A percentile compares a stretch with the other conserved stretches of the same genome.
phyloP scores from a whole-genome alignment of 2,329 filamentous ascomycete genomes.

The Aspergillus pseudoviridinutans region DNA sequence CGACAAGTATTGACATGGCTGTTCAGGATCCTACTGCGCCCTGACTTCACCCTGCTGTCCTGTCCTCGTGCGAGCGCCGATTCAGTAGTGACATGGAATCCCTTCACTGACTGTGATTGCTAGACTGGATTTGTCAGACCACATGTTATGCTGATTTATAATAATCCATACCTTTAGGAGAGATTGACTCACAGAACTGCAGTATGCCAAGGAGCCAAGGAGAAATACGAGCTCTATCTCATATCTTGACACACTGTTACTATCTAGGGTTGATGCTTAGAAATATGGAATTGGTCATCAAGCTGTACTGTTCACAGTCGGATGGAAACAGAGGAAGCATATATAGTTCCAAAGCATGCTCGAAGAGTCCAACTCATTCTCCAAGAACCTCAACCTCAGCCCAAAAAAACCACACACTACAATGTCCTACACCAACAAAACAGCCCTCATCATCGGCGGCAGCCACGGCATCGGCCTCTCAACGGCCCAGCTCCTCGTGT shows the following conservation, averaged over 20 bases:
- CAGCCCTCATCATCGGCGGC: constrained; percentile 8
- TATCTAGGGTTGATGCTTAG: not conserved
- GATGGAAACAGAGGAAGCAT: not conserved
- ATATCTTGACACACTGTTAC: not conserved
- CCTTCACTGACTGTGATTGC: not conserved
- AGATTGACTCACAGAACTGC: not conserved
- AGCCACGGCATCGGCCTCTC: constrained; percentile 13
- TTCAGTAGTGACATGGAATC: too few species aligned
- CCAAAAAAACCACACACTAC: too few species aligned
- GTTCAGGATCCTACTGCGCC: too few species aligned
- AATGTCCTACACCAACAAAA: constrained; percentile 2
- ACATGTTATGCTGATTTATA: not conserved
- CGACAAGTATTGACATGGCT: too few species aligned
- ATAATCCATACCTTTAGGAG: not conserved
- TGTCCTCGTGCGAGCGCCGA: too few species aligned
- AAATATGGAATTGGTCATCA: not conserved
- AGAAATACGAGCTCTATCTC: not conserved
- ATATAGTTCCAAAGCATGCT: not conserved
- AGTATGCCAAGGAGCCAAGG: not conserved
- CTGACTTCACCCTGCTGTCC: too few species aligned
- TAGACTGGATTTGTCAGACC: not conserved
- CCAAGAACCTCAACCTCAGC: too few species aligned
- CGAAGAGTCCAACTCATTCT: not conserved
- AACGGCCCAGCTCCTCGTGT: constrained; percentile 7
- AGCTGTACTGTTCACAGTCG: not conserved